Evolutionary conservation across 306 rosid genomes (phyloP), one percentile per base, ranked within the genome.

Genomic region (Ochetophila trinervis): DNA sequence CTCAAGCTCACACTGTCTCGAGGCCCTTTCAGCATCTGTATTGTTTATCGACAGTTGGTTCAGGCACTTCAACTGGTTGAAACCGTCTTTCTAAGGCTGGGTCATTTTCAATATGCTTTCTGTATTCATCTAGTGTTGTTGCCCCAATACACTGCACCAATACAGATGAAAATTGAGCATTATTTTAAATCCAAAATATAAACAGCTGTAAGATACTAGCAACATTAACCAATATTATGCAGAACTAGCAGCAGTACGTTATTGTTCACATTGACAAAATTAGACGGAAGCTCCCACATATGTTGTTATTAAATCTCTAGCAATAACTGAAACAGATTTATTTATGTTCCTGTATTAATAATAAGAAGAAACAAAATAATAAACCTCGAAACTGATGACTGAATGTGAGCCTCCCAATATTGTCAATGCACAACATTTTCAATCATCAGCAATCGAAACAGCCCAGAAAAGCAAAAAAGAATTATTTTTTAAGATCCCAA

Each of bases 1-100:
- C 68, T 92, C 96, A 74, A 89, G 86, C 79, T 92, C 98, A 67
- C 89, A 92, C 0, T 95, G 95, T 89, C 98, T 53, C 98, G 78
- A 47, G 89, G 96, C 14, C 98, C 98, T 80, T 84, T 86, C 77
- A 89, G 51, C 70, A 92, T 92, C 54, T 73, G 93, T 57, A 92
- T 89, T 66, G 95, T 84, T 81, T 92, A 42, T 86, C 89, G 34
- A 92, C 98, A 23, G 93, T 65, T 62, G 98, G 98, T 66, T 92
- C 98, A 5, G 96, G 98, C 58, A 92, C 96, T 78, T 79, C 89
- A 59, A 89, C 98, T 1, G 98, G 98, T 73, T 92, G 98, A 65
- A 92, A 92, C 60, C 96, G 82, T 65, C 98, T 85, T 79, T 92
- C 96, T 69, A 92, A 75, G 45, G 98, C 98, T 37, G 98, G 96